Evolutionary conservation across 441 rosid species (phyloP).

Genomic region (Euphorbia corollata): DNA sequence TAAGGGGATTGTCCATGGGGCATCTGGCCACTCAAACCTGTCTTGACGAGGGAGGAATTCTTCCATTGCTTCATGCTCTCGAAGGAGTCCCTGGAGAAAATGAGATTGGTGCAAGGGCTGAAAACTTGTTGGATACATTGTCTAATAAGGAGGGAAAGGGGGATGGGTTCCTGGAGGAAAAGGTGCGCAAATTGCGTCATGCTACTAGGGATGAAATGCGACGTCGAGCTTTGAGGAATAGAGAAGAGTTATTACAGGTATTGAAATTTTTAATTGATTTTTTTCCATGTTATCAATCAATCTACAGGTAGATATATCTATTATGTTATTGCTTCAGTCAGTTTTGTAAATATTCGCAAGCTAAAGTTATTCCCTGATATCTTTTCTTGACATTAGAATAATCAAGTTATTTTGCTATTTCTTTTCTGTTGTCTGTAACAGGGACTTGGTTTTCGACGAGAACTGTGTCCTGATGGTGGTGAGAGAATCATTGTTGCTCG

Average conservation of each 20-base stretch:
- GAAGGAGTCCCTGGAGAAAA: conserved; percentile 98
- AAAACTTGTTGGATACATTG: conserved; percentile 90
- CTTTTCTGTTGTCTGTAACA: conserved; percentile 25
- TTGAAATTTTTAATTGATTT: neutral
- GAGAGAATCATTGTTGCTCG: conserved; percentile 78
- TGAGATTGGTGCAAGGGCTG: conserved; percentile 98
- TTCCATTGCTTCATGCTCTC: conserved; percentile 91
- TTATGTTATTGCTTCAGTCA: no score
- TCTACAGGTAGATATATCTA: neutral
- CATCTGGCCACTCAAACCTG: conserved; percentile 85
- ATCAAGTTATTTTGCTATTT: conserved; percentile 7
- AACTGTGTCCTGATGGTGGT: conserved; percentile 85
- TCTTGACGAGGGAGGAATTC: conserved; percentile 80
- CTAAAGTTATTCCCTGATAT: neutral
- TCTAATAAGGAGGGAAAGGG: conserved; percentile 92
- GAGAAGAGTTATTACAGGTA: conserved; percentile 93
- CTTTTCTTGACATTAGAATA: neutral
- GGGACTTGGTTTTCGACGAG: conserved; percentile 96
- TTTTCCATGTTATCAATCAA: neutral
- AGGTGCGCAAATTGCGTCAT: conserved; percentile 65
- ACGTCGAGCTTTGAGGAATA: conserved; percentile 81
- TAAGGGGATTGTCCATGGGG: conserved; percentile 96
- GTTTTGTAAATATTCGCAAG: neutral
- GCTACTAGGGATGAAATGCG: conserved; percentile 98
- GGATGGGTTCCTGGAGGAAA: conserved; percentile 90